Evolutionary conservation across 345 rosid genomes (phyloP).

Genomic region (Melastoma malabathricum): DNA sequence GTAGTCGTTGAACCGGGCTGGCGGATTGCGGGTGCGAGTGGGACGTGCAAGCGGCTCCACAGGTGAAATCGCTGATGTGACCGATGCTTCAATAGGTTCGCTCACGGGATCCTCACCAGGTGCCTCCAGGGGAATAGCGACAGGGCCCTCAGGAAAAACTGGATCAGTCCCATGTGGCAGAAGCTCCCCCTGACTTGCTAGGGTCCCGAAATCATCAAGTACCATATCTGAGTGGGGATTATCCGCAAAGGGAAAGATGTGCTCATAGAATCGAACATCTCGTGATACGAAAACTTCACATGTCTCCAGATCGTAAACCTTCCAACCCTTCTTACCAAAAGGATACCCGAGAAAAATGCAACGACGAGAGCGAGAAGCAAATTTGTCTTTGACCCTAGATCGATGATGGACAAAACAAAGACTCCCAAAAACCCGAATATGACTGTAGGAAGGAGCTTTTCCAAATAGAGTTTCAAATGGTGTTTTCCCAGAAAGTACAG

Average conservation of each 20-base stretch:
- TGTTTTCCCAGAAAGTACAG: not conserved
- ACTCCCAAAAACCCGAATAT: not conserved
- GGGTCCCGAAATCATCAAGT: not conserved
- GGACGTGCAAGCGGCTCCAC: too few relatives aligned
- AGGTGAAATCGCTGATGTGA: too few relatives aligned
- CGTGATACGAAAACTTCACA: not conserved
- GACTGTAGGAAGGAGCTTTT: not conserved
- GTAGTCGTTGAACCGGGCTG: too few relatives aligned
- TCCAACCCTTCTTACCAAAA: not conserved
- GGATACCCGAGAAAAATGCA: conserved; percentile 1
- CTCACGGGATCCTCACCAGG: too few relatives aligned
- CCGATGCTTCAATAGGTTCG: too few relatives aligned
- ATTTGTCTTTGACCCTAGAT: not conserved
- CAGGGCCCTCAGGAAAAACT: too few relatives aligned
- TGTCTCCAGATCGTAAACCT: not conserved
- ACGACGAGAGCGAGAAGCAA: not conserved
- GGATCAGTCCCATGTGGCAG: not conserved
- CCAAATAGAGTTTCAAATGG: not conserved
- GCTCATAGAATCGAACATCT: not conserved
- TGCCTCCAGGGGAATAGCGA: too few relatives aligned
- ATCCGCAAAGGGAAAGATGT: not conserved
- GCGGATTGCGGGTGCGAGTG: too few relatives aligned
- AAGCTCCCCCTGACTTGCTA: not conserved
- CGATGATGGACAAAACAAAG: not conserved
- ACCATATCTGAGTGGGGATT: not conserved